These are phyloP conservation scores for Chlamydomonas applanata DNA, from an alignment of 139 green algal genomes.

Conservation along the genomic window DNA sequence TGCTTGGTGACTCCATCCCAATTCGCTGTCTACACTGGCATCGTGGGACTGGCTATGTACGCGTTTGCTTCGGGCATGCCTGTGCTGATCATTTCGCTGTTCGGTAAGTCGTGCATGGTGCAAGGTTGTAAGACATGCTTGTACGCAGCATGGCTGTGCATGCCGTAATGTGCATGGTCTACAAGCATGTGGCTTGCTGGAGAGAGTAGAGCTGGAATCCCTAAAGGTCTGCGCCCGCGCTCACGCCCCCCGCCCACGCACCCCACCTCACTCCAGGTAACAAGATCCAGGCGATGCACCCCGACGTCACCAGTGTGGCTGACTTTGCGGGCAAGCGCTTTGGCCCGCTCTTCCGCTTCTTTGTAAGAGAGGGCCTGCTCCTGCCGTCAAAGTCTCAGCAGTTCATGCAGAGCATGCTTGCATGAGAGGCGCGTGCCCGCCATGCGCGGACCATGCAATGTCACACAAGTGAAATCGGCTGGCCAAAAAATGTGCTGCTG, in stretches of 20 bases:
- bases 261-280: background rate
- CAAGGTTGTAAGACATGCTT: background rate
- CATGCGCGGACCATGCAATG: no score
- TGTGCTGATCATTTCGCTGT: constrained; percentile 65
- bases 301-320: constrained; percentile 58
- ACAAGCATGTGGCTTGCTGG: no score
- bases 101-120: constrained; percentile 36
- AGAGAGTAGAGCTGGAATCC: no score
- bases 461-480: no score
- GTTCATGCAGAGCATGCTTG: no score
- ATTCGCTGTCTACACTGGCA: constrained; percentile 55
- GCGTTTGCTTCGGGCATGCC: constrained; percentile 67
- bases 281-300: constrained; percentile 8
- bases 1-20: constrained; percentile 52
- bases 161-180: no score
- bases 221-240: no score
- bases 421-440: no score
- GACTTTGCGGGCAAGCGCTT: constrained; percentile 71
- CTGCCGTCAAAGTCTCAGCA: no score
- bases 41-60: constrained; percentile 69
- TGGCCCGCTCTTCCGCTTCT: constrained; percentile 20
- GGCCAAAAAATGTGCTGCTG: no score
- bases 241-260: background rate
- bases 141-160: no score
- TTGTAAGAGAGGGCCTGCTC: no score